These are phyloP conservation scores for Elsinoe arachidis DNA, from an alignment of 2,329 filamentous ascomycete genomes.

Conservation along the genomic window DNA sequence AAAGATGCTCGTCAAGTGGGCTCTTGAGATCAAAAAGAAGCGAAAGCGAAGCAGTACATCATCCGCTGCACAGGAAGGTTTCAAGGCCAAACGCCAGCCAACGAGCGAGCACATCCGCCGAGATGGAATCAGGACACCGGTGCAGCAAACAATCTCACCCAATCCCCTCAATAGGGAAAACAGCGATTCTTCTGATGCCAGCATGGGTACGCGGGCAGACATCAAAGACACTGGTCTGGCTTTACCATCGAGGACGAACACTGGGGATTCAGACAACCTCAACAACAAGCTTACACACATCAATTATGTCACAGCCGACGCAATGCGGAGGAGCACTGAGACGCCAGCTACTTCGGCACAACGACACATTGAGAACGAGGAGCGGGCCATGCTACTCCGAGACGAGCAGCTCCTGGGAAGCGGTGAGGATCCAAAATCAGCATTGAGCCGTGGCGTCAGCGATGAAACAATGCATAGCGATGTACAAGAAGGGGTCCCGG, in stretches of 20 bases:
- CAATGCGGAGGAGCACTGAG: slow-evolving; percentile 34
- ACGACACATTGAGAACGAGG: slow-evolving; percentile 43
- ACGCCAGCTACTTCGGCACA: slow-evolving; percentile 39
- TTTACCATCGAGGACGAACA: background rate
- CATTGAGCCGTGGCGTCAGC: slow-evolving; percentile 19
- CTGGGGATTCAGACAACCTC: slow-evolving; percentile 9
- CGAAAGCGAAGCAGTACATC: slow-evolving; percentile 20
- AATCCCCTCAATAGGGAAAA: background rate
- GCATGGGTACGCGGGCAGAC: slow-evolving; percentile 1
- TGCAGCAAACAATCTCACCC: background rate
- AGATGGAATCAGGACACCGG: background rate
- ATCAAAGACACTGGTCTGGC: background rate
- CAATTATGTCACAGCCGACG: slow-evolving; percentile 29
- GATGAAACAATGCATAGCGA: slow-evolving; percentile 17
- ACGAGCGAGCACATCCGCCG: background rate
- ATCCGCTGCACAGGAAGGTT: background rate
- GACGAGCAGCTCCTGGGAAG: slow-evolving; percentile 48
- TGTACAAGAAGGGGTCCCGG: slow-evolving; percentile 2
- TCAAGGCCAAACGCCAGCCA: background rate
- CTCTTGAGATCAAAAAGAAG: slow-evolving; percentile 35
- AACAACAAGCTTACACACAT: slow-evolving; percentile 25
- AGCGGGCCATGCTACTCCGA: slow-evolving; percentile 45
- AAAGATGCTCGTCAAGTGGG: slow-evolving; percentile 64
- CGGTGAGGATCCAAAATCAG: slow-evolving; percentile 31
- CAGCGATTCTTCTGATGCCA: slow-evolving; percentile 4